phyloP scores from a whole-genome alignment of 202 grass and related monocot genomes.

The Hordeum pubiflorum region DNA sequence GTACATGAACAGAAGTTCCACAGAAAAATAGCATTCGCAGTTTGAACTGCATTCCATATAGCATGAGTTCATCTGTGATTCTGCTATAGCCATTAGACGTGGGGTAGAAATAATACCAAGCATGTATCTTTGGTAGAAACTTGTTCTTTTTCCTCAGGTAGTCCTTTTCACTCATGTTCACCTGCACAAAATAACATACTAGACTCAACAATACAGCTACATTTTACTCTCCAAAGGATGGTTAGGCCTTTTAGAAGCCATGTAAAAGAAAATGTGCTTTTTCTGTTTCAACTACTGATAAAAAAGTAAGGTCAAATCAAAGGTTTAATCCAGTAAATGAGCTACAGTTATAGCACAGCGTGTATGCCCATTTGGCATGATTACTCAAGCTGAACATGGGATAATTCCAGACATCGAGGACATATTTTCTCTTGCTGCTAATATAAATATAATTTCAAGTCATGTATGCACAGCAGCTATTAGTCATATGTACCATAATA shows the following conservation, averaged over 20 bases:
- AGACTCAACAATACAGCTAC: neutral
- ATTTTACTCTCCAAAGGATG: neutral
- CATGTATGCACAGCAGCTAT: neutral
- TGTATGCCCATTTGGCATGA: neutral
- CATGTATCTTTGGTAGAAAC: constrained; percentile 91
- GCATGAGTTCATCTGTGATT: neutral
- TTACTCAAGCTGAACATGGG: neutral
- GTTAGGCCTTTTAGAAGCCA: neutral
- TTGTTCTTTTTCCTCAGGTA: constrained; percentile 99
- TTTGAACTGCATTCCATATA: neutral
- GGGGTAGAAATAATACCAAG: constrained; percentile 52
- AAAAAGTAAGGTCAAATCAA: neutral
- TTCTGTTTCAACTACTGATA: neutral
- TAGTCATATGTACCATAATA: neutral
- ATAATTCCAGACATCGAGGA: neutral
- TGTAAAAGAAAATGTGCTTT: neutral
- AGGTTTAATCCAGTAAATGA: neutral
- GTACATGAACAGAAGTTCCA: neutral
- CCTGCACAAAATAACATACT: constrained; percentile 47
- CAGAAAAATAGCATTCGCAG: neutral
- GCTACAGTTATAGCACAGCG: neutral
- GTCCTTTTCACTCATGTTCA: constrained; percentile 98
- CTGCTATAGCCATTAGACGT: neutral
- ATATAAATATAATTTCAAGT: neutral
- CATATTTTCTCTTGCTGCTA: neutral